phyloP scores from a whole-genome alignment of 2,329 filamentous ascomycete species.

The Rutstroemia sp. region DNA sequence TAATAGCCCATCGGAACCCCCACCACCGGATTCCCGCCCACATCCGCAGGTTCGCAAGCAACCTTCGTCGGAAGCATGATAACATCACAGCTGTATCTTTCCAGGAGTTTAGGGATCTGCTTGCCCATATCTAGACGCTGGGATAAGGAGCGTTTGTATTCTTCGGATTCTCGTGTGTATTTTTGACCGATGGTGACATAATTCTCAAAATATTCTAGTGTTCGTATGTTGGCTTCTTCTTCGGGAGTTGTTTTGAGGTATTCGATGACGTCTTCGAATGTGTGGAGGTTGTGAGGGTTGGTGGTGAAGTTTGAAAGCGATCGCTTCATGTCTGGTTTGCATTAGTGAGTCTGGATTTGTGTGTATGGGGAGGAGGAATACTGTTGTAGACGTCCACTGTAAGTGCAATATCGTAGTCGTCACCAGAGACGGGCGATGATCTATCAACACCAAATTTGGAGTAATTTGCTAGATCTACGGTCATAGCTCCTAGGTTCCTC shows the following conservation, averaged over 20 bases:
- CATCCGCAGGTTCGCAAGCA: not conserved
- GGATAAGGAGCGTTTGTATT: not conserved
- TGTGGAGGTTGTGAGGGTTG: not conserved
- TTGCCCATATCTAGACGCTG: not conserved
- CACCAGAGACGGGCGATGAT: not conserved
- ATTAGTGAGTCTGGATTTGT: not conserved
- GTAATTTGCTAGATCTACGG: slow-evolving; percentile 59
- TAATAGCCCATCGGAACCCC: slow-evolving; percentile 2
- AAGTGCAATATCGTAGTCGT: not conserved
- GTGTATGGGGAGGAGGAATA: not conserved
- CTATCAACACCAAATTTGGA: slow-evolving; percentile 39
- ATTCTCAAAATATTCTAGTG: not conserved
- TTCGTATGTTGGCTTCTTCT: not conserved
- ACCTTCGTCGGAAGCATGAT: not conserved
- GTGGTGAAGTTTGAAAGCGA: not conserved
- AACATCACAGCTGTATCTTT: slow-evolving; percentile 1
- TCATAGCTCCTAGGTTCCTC: slow-evolving; percentile 33
- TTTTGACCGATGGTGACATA: not conserved
- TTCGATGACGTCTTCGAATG: not conserved
- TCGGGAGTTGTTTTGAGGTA: not conserved
- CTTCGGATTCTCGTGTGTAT: not conserved
- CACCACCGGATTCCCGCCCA: not conserved
- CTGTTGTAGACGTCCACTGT: slow-evolving; percentile 3
- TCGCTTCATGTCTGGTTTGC: not conserved
- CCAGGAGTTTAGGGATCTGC: slow-evolving; percentile 1